phyloP scores from a whole-genome alignment of 2,329 filamentous ascomycete species.

The Ascocoryne sarcoides region DNA sequence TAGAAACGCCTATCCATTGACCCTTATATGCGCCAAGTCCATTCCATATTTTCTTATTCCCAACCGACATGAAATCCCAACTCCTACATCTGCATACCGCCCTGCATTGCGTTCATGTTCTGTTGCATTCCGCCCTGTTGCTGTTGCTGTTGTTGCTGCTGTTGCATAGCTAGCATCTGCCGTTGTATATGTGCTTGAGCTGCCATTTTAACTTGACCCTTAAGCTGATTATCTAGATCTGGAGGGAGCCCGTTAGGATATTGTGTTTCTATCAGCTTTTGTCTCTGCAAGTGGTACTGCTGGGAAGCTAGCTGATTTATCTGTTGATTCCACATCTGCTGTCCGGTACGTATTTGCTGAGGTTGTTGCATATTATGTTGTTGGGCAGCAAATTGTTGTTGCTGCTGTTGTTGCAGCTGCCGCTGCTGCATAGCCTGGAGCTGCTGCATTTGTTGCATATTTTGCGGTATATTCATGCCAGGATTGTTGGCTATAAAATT shows the following conservation, averaged over 20 bases:
- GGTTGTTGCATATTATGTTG: slow-evolving; percentile 17
- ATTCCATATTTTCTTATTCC: too few relatives aligned
- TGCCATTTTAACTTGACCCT: not conserved
- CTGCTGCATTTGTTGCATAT: slow-evolving; percentile 21
- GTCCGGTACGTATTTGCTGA: slow-evolving; percentile 7
- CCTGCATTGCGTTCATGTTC: slow-evolving; percentile 23
- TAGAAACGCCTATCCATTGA: too few relatives aligned
- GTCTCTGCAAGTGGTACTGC: not conserved
- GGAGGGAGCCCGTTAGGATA: slow-evolving; percentile 1
- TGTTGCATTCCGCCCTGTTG: slow-evolving; percentile 17
- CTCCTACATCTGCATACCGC: slow-evolving; percentile 24
- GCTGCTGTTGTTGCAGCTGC: not conserved
- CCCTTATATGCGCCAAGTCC: too few relatives aligned
- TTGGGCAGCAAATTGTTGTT: not conserved
- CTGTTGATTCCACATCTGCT: slow-evolving; percentile 1
- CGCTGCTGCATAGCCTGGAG: slow-evolving; percentile 13
- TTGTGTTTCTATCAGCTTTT: not conserved
- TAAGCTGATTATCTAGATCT: slow-evolving; percentile 2
- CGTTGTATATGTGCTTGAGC: slow-evolving; percentile 1
- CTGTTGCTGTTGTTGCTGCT: slow-evolving; percentile 6
- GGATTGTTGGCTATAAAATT: slow-evolving; percentile 30
- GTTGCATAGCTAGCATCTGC: slow-evolving; percentile 1
- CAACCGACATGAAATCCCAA: too few relatives aligned
- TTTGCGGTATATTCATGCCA: slow-evolving; percentile 27
- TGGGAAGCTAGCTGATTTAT: not conserved